Base-by-base conservation (phyloP, 2,329 filamentous ascomycete genomes). In the Xylaria sp. region DNA sequence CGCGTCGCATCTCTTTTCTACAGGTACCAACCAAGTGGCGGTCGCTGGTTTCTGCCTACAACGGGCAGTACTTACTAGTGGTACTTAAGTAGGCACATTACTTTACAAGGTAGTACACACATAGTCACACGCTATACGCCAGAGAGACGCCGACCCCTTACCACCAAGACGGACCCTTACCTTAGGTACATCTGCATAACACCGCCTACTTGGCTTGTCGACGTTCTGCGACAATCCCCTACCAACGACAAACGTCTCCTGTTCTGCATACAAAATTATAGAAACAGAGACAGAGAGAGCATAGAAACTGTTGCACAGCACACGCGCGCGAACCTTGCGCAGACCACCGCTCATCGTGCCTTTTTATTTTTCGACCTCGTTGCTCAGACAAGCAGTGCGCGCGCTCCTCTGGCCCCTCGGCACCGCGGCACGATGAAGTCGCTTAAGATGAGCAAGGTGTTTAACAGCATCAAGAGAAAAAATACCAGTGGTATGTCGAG, bases 391-490 rank as follows among this genome's bases (percentile, higher is more conserved):
- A 39, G 28, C 8, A 28, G 41, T 58, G 55, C 39, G 52, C 56
- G 15, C 33, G 33, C 33, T 36, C 33, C 15, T 46, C 41, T 13
- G 62, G 33, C 43, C 49, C 52, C 39, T 51, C 23, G 18, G 20
- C 36, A 39, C 41, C 20, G 39, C 6, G 78, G 33, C 33, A 80
- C 46, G 33, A 80, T 79, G 78, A 88, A 86, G 80, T 82, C 84
- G 46, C 82, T 88, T 69, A 86, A 83, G 78, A 83, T 87, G 81
- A 86, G 83, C 78, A 87, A 84, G 82, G 82, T 88, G 83, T 81
- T 88, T 54, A 85, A 84, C 72, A 86, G 81, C 81, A 84, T 89
- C 78, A 86, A 82, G 76, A 84, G 83, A 77, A 83, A 82, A 75
- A 82, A 82, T 41, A 81, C 78, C n/a, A 74, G 74, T 43, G 72